Evolutionary conservation across 148 eudicot genomes (phyloP).

Genomic region (Vaccinium darrowii): DNA sequence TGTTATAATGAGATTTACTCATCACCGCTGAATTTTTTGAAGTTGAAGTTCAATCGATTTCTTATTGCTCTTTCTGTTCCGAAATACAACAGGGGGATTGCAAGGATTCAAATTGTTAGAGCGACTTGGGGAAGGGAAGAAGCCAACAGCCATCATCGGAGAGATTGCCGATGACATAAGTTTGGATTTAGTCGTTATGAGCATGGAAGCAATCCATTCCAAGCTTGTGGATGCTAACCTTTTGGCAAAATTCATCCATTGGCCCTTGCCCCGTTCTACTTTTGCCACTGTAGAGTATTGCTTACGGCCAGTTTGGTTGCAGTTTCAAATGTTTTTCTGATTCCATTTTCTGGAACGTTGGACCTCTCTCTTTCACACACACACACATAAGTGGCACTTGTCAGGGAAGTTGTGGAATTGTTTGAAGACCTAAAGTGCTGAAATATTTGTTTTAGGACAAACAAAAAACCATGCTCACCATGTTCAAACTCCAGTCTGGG

Average conservation of each 20-base stretch:
- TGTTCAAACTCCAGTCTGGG: too few relatives aligned
- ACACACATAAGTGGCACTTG: too few relatives aligned
- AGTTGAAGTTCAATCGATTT: background rate
- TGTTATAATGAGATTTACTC: background rate
- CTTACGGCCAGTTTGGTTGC: background rate
- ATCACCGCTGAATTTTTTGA: background rate
- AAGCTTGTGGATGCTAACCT: conserved; percentile 94
- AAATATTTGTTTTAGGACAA: too few relatives aligned
- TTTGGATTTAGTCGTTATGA: conserved; percentile 84
- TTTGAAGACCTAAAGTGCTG: too few relatives aligned
- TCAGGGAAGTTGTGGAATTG: too few relatives aligned
- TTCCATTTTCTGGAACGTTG: background rate
- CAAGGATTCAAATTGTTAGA: conserved; percentile 73
- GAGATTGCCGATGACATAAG: conserved; percentile 88
- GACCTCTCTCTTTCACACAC: background rate
- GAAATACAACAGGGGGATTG: conserved; percentile 52
- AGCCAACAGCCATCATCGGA: conserved; percentile 79
- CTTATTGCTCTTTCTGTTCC: background rate
- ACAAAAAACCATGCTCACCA: too few relatives aligned
- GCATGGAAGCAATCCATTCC: conserved; percentile 99
- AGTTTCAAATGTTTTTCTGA: background rate
- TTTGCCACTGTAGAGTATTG: conserved; percentile 53
- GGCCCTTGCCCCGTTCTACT: conserved; percentile 68
- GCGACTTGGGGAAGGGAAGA: conserved; percentile 71
- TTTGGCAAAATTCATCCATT: conserved; percentile 89